Percentiles rank a stretch among this genome's conserved stretches.
These are phyloP conservation scores for Henckelia pumila DNA, from an alignment of 257 asterid genomes.

Conservation along the genomic window DNA sequence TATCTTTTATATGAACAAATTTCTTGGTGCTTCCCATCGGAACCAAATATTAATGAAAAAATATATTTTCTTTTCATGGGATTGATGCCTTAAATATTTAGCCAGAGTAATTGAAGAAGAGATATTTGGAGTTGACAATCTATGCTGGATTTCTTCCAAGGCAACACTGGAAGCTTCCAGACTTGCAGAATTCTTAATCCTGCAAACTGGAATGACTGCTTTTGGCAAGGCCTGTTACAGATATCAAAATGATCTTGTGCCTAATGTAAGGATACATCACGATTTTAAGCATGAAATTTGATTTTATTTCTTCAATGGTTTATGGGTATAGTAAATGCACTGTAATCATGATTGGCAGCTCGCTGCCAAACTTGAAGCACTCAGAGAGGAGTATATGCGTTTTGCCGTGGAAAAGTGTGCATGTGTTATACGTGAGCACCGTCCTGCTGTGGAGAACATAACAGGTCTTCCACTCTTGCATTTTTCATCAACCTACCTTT, in stretches of 20 bases:
- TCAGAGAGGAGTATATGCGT: constrained; percentile 88
- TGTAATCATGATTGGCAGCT: constrained; percentile 50
- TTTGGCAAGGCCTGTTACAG: constrained; percentile 88
- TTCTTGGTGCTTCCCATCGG: constrained; percentile 11
- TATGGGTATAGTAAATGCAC: not conserved
- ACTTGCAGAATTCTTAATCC: constrained; percentile 75
- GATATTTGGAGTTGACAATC: constrained; percentile 84
- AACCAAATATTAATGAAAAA: constrained; percentile 15
- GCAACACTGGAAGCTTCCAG: constrained; percentile 83
- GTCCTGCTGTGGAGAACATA: constrained; percentile 80
- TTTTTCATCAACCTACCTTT: constrained; percentile 23
- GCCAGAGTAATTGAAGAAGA: constrained; percentile 99
- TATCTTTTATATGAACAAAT: not conserved
- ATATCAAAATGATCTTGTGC: constrained; percentile 77
- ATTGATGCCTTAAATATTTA: constrained; percentile 40
- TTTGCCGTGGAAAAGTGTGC: constrained; percentile 84
- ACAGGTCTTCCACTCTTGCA: constrained; percentile 51
- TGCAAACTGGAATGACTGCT: constrained; percentile 97
- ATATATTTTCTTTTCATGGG: constrained; percentile 15
- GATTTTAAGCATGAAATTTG: constrained; percentile 16
- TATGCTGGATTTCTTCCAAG: constrained; percentile 94
- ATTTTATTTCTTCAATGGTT: constrained; percentile 17
- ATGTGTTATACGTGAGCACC: constrained; percentile 56
- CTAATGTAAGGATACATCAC: constrained; percentile 59
- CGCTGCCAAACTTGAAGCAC: constrained; percentile 88